Evolutionary conservation across 2,329 filamentous ascomycete genomes (phyloP).

Genomic region (Paraconiothyrium sp.): DNA sequence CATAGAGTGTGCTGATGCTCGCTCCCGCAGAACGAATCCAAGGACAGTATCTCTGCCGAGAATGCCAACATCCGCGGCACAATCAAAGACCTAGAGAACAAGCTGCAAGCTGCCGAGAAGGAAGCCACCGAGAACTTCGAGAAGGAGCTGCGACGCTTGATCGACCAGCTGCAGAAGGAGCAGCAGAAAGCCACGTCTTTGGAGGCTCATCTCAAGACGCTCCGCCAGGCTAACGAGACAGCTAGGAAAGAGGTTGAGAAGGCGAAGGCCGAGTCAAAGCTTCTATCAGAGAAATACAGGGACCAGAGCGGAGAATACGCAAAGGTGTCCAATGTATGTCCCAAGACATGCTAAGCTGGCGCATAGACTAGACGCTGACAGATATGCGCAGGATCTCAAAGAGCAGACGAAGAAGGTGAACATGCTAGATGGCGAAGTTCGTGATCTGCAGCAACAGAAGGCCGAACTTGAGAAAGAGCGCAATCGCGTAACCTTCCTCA

Average conservation of each 20-base stretch:
- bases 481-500: constrained; percentile 15
- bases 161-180: constrained; percentile 32
- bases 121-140: constrained; percentile 26
- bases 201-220: constrained; percentile 21
- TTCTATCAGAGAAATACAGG: constrained; percentile 31
- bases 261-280: constrained; percentile 27
- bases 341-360: not conserved
- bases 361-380: not conserved
- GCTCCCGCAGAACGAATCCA: constrained; percentile 17
- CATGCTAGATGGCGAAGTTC: constrained; percentile 23
- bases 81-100: constrained; percentile 25
- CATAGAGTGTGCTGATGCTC: not conserved
- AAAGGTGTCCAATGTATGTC: constrained; percentile 30
- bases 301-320: constrained; percentile 34
- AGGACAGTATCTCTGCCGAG: constrained; percentile 29
- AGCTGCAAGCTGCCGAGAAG: constrained; percentile 28
- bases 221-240: constrained; percentile 24
- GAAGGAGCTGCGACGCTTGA: constrained; percentile 27
- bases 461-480: constrained; percentile 25
- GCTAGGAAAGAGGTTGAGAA: constrained; percentile 31
- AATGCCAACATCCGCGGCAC: constrained; percentile 27
- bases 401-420: constrained; percentile 33
- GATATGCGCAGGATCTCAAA: constrained; percentile 8
- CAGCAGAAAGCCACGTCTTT: constrained; percentile 29
- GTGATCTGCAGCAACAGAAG: constrained; percentile 26